Percentiles rank a stretch among this genome's conserved stretches.
phyloP scores from a whole-genome alignment of 192 early-diverging fungal genomes.

The Endogone sp. region DNA sequence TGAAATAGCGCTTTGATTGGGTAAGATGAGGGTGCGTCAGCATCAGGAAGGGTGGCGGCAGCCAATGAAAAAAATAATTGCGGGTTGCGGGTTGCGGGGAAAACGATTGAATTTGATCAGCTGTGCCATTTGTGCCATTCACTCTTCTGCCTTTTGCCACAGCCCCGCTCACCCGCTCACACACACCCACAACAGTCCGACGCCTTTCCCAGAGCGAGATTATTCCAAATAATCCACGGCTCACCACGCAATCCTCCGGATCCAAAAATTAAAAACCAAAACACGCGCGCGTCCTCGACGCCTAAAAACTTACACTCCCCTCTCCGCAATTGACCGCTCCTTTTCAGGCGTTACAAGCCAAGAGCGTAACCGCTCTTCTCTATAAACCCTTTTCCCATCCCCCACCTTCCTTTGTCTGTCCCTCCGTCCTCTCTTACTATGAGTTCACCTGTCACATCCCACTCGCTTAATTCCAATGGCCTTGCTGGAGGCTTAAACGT shows the following conservation, averaged over 20 bases:
- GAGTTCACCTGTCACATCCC: neutral
- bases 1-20: too few species aligned
- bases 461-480: neutral
- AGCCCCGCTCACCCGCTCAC: too few species aligned
- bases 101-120: too few species aligned
- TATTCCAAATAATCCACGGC: neutral
- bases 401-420: neutral
- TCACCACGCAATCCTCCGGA: neutral
- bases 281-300: neutral
- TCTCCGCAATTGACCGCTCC: neutral
- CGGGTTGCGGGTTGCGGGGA: too few species aligned
- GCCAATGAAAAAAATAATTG: too few species aligned
- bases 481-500: neutral
- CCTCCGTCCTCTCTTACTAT: neutral
- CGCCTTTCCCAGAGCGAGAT: neutral
- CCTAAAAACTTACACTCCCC: neutral
- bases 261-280: neutral
- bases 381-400: neutral
- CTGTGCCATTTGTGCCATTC: too few species aligned
- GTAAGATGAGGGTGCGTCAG: too few species aligned
- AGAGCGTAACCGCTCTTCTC: neutral
- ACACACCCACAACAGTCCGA: neutral
- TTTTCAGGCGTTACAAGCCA: neutral
- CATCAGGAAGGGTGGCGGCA: too few species aligned
- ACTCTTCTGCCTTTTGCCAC: too few species aligned